Conservation (phyloP, 768 basidiomycete species). For the Melanogaster broomeanus region DNA sequence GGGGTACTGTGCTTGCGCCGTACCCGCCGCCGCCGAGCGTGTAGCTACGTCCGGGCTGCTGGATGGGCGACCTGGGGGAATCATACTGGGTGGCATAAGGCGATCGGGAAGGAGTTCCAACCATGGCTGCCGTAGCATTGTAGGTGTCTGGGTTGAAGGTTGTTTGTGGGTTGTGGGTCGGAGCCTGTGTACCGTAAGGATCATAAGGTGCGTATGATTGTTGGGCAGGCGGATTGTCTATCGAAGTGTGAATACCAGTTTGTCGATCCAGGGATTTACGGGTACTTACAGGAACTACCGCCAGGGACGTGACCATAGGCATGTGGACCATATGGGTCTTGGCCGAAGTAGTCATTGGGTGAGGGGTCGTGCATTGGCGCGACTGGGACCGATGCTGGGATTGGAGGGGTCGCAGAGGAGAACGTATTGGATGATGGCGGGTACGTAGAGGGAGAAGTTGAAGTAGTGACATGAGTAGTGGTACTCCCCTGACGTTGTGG, state of each 20-base stretch:
- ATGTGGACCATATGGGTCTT: slow-evolving; percentile 30
- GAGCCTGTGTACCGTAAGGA: slow-evolving; percentile 41
- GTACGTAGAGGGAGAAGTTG: slow-evolving; percentile 40
- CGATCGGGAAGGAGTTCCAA: slow-evolving; percentile 13
- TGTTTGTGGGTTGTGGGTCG: slow-evolving; percentile 27
- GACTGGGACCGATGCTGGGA: slow-evolving; percentile 8
- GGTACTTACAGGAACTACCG: slow-evolving; percentile 54
- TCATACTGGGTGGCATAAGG: slow-evolving; percentile 16
- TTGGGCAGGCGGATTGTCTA: slow-evolving; percentile 58
- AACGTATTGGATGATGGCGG: slow-evolving; percentile 31
- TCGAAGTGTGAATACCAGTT: slow-evolving; percentile 3
- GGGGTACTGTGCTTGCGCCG: slow-evolving; percentile 45
- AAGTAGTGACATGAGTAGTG: slow-evolving; percentile 41
- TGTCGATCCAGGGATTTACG: not conserved
- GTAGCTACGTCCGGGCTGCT: slow-evolving; percentile 51
- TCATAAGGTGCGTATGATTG: slow-evolving; percentile 55
- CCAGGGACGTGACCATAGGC: slow-evolving; percentile 56
- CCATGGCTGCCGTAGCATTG: slow-evolving; percentile 31
- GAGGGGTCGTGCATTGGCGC: slow-evolving; percentile 21
- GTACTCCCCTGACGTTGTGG: slow-evolving; percentile 43
- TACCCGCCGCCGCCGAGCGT: slow-evolving; percentile 61
- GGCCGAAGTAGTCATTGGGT: slow-evolving; percentile 21
- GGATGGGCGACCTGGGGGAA: slow-evolving; percentile 14
- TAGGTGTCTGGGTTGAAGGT: slow-evolving; percentile 42
- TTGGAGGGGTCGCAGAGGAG: slow-evolving; percentile 31